phyloP scores from a whole-genome alignment of 768 basidiomycete genomes.

The Crucibulum laeve region DNA sequence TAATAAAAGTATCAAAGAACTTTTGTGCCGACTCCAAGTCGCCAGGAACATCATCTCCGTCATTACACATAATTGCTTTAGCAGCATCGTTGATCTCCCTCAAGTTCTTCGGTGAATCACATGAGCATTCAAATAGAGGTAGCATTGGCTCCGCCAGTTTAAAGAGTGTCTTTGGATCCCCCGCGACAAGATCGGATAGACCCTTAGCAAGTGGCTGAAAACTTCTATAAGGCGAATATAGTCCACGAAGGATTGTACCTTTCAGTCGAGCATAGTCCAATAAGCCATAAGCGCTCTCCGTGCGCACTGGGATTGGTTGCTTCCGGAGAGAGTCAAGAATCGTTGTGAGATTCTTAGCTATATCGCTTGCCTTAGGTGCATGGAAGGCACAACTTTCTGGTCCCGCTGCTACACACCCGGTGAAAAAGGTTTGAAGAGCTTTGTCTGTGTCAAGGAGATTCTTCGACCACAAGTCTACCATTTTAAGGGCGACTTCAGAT shows the following conservation, averaged over 20 bases:
- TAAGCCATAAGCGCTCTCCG: conserved; percentile 25
- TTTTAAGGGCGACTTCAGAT: neutral
- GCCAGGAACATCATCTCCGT: conserved; percentile 25
- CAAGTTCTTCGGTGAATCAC: conserved; percentile 10
- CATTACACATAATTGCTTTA: conserved; percentile 27
- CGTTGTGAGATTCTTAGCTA: conserved; percentile 27
- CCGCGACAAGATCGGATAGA: conserved; percentile 27
- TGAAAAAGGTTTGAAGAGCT: conserved; percentile 27
- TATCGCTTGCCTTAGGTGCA: conserved; percentile 25
- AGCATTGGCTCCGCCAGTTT: conserved; percentile 8
- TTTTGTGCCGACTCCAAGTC: conserved; percentile 20
- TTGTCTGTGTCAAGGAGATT: conserved; percentile 34
- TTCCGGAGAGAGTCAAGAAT: conserved; percentile 24
- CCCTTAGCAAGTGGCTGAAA: conserved; percentile 30
- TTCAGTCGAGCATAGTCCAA: conserved; percentile 30
- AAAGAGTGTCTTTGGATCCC: conserved; percentile 24
- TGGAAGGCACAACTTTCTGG: conserved; percentile 31
- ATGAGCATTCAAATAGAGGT: conserved; percentile 21
- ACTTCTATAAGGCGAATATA: conserved; percentile 28
- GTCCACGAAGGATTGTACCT: conserved; percentile 19
- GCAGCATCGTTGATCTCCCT: conserved; percentile 12
- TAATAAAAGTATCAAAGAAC: conserved; percentile 18
- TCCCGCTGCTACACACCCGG: conserved; percentile 31
- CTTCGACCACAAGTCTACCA: conserved; percentile 25
- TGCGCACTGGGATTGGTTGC: conserved; percentile 29